phyloP scores from a whole-genome alignment of 768 basidiomycete genomes.

The Kwoniella dendrophila region DNA sequence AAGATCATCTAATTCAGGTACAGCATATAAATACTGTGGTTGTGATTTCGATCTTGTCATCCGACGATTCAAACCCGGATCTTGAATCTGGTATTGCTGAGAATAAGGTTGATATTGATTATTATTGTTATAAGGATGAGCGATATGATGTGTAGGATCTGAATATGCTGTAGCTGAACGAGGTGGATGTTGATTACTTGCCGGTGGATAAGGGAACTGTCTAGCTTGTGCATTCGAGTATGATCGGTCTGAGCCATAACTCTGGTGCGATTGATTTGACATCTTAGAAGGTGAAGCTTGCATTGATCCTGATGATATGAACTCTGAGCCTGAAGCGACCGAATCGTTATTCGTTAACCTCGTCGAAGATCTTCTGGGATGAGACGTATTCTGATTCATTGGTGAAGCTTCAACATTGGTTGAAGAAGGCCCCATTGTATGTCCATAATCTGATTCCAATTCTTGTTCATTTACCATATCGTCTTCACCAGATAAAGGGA shows the following conservation, averaged over 20 bases:
- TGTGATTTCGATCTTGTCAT: constrained; percentile 21
- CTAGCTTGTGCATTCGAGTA: constrained; percentile 7
- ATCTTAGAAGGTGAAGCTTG: constrained; percentile 14
- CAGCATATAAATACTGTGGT: constrained; percentile 11
- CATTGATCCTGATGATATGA: neutral
- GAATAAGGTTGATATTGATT: constrained; percentile 7
- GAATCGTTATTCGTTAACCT: neutral
- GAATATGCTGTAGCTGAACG: constrained; percentile 19
- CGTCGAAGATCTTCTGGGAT: constrained; percentile 11
- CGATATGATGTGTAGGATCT: constrained; percentile 12
- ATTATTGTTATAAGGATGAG: constrained; percentile 4
- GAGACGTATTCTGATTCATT: neutral
- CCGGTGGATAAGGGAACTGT: constrained; percentile 17
- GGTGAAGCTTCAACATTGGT: constrained; percentile 16
- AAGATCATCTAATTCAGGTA: constrained; percentile 13
- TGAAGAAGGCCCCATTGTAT: constrained; percentile 1
- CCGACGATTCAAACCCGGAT: neutral
- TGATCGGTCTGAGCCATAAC: constrained; percentile 1
- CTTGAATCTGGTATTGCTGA: constrained; percentile 2
- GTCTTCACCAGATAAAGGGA: constrained; percentile 37
- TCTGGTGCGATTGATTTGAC: constrained; percentile 2
- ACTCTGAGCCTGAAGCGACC: constrained; percentile 3
- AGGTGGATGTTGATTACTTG: constrained; percentile 9
- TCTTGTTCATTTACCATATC: neutral
- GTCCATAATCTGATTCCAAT: neutral